Conservation (phyloP, 2,329 filamentous ascomycete genomes). For the Apiospora kogelbergensis region DNA sequence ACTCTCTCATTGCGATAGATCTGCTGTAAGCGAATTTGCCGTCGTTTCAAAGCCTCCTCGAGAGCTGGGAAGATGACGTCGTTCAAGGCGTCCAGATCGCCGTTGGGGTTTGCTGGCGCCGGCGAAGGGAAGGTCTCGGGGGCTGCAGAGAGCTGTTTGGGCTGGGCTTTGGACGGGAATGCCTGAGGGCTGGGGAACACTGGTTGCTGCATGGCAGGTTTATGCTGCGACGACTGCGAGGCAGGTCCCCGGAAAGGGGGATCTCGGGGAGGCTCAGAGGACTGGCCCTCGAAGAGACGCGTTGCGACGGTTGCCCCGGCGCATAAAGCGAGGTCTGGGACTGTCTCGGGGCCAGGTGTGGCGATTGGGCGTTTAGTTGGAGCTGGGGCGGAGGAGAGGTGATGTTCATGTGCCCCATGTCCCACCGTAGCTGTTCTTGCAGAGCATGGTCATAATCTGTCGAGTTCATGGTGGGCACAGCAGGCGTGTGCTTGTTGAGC, state of each 20-base stretch:
- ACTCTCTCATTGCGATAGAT: conserved; percentile 45
- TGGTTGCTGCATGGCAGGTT: conserved; percentile 26
- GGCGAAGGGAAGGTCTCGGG: conserved; percentile 55
- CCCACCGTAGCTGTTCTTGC: conserved; percentile 63
- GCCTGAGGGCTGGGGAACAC: conserved; percentile 39
- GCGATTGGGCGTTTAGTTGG: conserved; percentile 22
- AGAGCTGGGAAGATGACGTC: conserved; percentile 92
- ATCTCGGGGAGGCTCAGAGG: conserved; percentile 53
- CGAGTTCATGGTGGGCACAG: conserved; percentile 48
- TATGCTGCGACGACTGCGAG: conserved; percentile 27
- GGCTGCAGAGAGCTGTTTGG: conserved; percentile 40
- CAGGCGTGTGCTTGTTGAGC: conserved; percentile 46
- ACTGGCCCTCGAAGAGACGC: conserved; percentile 37
- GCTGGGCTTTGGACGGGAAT: conserved; percentile 57
- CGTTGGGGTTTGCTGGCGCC: conserved; percentile 57
- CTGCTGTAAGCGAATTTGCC: conserved; percentile 62
- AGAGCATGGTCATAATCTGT: conserved; percentile 56
- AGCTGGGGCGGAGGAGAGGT: conserved; percentile 24
- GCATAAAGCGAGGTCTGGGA: conserved; percentile 26
- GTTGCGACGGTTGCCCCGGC: conserved; percentile 24
- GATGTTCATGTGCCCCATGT: conserved; percentile 59
- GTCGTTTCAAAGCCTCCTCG: conserved; percentile 84
- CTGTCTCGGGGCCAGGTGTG: conserved; percentile 21
- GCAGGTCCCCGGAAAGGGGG: conserved; percentile 51
- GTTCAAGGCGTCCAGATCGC: conserved; percentile 80